Evolutionary conservation across 2,329 filamentous ascomycete genomes (phyloP), one percentile per base, ranked within the genome.

Genomic region (Fusarium luffae): DNA sequence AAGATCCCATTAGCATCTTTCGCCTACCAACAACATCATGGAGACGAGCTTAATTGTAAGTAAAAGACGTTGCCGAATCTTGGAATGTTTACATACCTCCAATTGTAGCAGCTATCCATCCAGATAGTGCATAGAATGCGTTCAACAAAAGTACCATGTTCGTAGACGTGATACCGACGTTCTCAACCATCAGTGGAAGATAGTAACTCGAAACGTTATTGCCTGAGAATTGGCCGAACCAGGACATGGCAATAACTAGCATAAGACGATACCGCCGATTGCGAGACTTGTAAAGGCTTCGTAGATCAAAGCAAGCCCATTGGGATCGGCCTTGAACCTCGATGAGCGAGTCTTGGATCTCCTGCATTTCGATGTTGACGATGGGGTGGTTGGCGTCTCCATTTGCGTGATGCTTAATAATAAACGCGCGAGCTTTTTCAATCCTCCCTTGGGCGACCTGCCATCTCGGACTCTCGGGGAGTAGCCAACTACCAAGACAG

Each of bases 381-480:
- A 63, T 61, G 0, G 56, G 49, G 9, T 63, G 60, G 5, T 37
- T 12, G 11, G 56, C 37, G 8, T 63, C 30, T 2, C 56, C 60
- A 7, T 63, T 63, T 8, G 60, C 56, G 14, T 63, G 60, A 23
- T 63, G 43, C 4, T 63, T 61, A 11, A 61, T 12, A 4, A 63
- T 63, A 1, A 63, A 63, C 0, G 37, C 11, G 8, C 43, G 56
- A 0, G 60, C 60, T 41, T 63, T 49, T 16, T 32, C 25, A 4
- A n/a, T 4, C 19, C 56, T 30, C 1, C 43, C 66, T 19, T 63
- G 63, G 4, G 59, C 50, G 4, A 69, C 25, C 11, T 43, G 25
- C 88, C 88, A 90, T 55, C 89, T 79, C 7, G 89, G 89, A 19
- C 85, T 88, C 72, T 90, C 89, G 0, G 89, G 88, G 3, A 90